Conservation (phyloP, 495 filamentous ascomycete species). For the Penicillium coprophilum region DNA sequence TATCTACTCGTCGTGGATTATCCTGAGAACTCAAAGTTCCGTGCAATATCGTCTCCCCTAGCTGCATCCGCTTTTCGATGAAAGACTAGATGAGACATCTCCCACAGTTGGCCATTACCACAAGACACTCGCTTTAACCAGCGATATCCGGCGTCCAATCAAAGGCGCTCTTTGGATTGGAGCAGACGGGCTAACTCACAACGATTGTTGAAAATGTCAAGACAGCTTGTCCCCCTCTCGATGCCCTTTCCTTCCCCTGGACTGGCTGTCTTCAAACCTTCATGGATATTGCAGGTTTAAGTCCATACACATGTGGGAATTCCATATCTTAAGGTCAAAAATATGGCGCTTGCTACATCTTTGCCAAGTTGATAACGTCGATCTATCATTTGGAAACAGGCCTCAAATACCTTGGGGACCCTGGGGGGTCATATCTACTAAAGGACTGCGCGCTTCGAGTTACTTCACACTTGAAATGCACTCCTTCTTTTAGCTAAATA, state of each 20-base stretch:
- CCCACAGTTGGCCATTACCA: neutral
- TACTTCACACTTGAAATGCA: slow-evolving; percentile 2
- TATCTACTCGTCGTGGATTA: slow-evolving; percentile 15
- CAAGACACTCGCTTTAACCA: slow-evolving; percentile 13
- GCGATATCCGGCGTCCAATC: slow-evolving; percentile 14
- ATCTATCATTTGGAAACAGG: neutral
- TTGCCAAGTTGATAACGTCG: neutral
- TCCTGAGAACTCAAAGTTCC: slow-evolving; percentile 18
- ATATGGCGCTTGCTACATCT: slow-evolving; percentile 20
- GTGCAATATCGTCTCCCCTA: slow-evolving; percentile 23
- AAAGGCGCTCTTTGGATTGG: slow-evolving; percentile 17
- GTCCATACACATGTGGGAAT: slow-evolving; percentile 12
- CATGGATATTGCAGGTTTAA: slow-evolving; percentile 19
- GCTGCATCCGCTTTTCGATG: slow-evolving; percentile 21
- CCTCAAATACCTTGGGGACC: neutral
- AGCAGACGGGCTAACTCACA: slow-evolving; percentile 15
- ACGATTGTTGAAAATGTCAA: slow-evolving; percentile 1
- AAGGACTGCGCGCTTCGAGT: slow-evolving; percentile 3
- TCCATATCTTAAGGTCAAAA: slow-evolving; percentile 9
- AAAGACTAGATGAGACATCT: neutral
- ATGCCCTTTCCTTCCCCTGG: slow-evolving; percentile 17
- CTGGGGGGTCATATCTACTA: neutral
- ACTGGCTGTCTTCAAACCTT: slow-evolving; percentile 20
- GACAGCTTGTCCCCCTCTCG: slow-evolving; percentile 7
- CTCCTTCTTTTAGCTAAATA: neutral